Percentiles rank a stretch among this genome's conserved stretches.
phyloP scores from a whole-genome alignment of 495 filamentous ascomycete genomes.

The Hypoxylon cercidicola region DNA sequence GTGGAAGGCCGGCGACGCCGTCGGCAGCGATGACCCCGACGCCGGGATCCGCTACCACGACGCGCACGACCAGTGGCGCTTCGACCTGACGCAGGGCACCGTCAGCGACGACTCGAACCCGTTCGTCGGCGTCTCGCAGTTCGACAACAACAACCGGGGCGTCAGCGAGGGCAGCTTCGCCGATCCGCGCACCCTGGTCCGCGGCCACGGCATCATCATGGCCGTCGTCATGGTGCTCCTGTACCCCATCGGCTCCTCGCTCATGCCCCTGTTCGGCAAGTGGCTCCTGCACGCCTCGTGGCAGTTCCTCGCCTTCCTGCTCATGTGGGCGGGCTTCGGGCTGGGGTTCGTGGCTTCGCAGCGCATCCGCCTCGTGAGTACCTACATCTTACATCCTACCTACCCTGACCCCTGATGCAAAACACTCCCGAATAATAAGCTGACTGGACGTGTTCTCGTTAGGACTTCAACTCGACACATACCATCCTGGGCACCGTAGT shows the following conservation, averaged over 20 bases:
- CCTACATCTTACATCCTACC: too few relatives aligned
- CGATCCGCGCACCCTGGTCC: constrained; percentile 38
- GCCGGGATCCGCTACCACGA: constrained; percentile 70
- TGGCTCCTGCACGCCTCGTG: constrained; percentile 65
- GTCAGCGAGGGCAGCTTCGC: constrained; percentile 19
- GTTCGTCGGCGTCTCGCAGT: constrained; percentile 50
- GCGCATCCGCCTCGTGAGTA: constrained; percentile 51
- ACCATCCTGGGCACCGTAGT: constrained; percentile 69
- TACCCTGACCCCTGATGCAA: not conserved
- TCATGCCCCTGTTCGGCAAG: constrained; percentile 64
- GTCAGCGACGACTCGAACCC: constrained; percentile 69
- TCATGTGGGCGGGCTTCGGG: constrained; percentile 70
- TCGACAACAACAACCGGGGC: constrained; percentile 43
- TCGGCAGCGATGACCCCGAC: constrained; percentile 62
- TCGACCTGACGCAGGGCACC: constrained; percentile 66
- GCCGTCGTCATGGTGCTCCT: constrained; percentile 64
- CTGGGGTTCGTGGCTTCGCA: constrained; percentile 65
- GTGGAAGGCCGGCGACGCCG: constrained; percentile 64
- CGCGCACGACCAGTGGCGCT: constrained; percentile 58
- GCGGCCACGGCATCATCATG: constrained; percentile 65
- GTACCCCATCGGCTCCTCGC: constrained; percentile 66
- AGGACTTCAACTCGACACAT: constrained; percentile 56
- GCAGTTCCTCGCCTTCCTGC: constrained; percentile 65
- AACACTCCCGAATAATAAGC: constrained; percentile 18
- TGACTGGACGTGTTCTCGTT: too few relatives aligned